Percentiles rank a stretch among this genome's conserved stretches.
Evolutionary conservation across 2,329 filamentous ascomycete genomes (phyloP).

Genomic region (Fusarium praegraminearum): DNA sequence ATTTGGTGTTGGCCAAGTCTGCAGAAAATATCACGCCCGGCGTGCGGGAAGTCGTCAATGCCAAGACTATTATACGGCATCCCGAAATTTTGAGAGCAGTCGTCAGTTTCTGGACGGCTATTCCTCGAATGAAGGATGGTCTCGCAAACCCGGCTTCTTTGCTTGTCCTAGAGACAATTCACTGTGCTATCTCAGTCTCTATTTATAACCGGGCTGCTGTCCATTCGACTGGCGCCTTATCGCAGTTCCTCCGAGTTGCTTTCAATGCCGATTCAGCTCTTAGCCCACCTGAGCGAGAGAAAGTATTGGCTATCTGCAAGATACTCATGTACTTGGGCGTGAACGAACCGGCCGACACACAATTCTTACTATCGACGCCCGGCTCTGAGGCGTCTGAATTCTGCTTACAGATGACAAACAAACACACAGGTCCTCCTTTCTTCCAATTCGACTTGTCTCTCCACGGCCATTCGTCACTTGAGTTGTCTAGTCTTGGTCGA

Average conservation of each 20-base stretch:
- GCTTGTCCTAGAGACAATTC: constrained; percentile 73
- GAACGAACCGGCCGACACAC: constrained; percentile 83
- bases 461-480: constrained; percentile 89
- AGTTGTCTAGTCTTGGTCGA: constrained; percentile 86
- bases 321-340: constrained; percentile 80
- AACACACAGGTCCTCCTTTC: constrained; percentile 82
- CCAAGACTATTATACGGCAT: constrained; percentile 67
- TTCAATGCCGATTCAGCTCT: constrained; percentile 67
- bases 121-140: constrained; percentile 61
- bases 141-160: constrained; percentile 68
- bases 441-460: constrained; percentile 95
- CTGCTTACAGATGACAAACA: constrained; percentile 76
- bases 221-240: constrained; percentile 78
- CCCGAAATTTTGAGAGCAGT: constrained; percentile 73
- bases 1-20: constrained; percentile 54
- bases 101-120: constrained; percentile 72
- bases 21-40: constrained; percentile 54
- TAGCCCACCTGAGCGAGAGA: constrained; percentile 65
- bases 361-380: constrained; percentile 72
- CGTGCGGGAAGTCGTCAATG: constrained; percentile 63
- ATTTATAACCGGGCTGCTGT: constrained; percentile 77
- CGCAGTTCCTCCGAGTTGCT: constrained; percentile 72
- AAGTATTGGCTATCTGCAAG: constrained; percentile 75
- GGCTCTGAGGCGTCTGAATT: constrained; percentile 73
- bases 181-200: constrained; percentile 69